phyloP scores from a whole-genome alignment of 1,139 yeast species.

The Yamadazyma jaroonii region DNA sequence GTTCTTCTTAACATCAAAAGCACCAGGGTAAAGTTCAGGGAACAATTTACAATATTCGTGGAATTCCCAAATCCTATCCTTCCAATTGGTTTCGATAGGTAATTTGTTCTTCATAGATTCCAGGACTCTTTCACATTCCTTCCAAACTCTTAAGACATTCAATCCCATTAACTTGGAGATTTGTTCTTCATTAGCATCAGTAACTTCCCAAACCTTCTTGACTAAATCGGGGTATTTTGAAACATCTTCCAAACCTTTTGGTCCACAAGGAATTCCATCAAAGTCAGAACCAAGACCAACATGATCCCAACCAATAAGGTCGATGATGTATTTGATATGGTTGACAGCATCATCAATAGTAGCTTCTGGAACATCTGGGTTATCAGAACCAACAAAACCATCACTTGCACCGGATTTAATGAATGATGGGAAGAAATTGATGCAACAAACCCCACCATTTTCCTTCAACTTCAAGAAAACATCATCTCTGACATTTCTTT shows the following conservation, averaged over 20 bases:
- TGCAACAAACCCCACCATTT: slow-evolving; percentile 49
- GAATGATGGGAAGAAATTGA: slow-evolving; percentile 46
- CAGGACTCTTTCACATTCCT: slow-evolving; percentile 38
- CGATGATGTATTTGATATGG: slow-evolving; percentile 42
- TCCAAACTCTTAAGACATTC: slow-evolving; percentile 51
- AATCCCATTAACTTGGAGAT: slow-evolving; percentile 45
- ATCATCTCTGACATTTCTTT: slow-evolving; percentile 51
- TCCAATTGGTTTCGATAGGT: slow-evolving; percentile 42
- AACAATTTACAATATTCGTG: slow-evolving; percentile 26
- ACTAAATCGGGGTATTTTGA: slow-evolving; percentile 52
- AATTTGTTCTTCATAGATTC: slow-evolving; percentile 12
- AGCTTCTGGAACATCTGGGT: slow-evolving; percentile 7
- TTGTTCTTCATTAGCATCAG: slow-evolving; percentile 40
- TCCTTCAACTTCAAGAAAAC: slow-evolving; percentile 34
- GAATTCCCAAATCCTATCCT: slow-evolving; percentile 39
- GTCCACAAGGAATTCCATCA: slow-evolving; percentile 50
- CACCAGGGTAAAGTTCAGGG: slow-evolving; percentile 39
- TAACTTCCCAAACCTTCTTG: slow-evolving; percentile 34
- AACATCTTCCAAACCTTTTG: slow-evolving; percentile 50
- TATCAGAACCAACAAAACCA: slow-evolving; percentile 8
- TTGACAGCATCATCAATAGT: slow-evolving; percentile 49
- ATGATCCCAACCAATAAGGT: slow-evolving; percentile 51
- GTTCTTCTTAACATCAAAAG: slow-evolving; percentile 11
- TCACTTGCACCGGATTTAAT: slow-evolving; percentile 18
- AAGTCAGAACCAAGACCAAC: slow-evolving; percentile 56